Percentiles rank a stretch among this genome's conserved stretches.
phyloP scores from a whole-genome alignment of 345 rosid species.

The Rhodamnia rubescens region DNA sequence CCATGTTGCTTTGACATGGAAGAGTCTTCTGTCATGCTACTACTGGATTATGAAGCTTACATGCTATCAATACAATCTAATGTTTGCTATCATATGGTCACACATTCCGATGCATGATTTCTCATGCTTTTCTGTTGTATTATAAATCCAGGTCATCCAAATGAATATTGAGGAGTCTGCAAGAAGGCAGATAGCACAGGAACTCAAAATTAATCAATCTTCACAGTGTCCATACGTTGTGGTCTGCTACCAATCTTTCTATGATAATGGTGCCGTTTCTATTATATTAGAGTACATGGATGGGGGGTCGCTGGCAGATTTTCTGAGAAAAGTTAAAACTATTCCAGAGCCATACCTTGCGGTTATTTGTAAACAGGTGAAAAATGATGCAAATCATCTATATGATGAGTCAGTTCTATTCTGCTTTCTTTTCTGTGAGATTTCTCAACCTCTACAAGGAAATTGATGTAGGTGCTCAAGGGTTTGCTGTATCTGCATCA shows the following conservation, averaged over 20 bases:
- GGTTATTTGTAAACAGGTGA: slow-evolving; percentile 79
- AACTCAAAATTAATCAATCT: slow-evolving; percentile 71
- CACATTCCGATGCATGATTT: neutral
- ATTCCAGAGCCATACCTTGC: slow-evolving; percentile 68
- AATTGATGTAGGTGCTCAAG: slow-evolving; percentile 46
- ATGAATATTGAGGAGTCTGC: slow-evolving; percentile 60
- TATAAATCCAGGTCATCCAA: slow-evolving; percentile 48
- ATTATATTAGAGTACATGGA: slow-evolving; percentile 90
- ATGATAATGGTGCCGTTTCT: slow-evolving; percentile 70
- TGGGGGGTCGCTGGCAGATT: slow-evolving; percentile 82
- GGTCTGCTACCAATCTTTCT: slow-evolving; percentile 73
- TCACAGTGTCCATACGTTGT: slow-evolving; percentile 73
- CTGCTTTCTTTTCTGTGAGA: neutral
- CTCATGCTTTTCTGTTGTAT: neutral
- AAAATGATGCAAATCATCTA: neutral
- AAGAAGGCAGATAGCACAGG: slow-evolving; percentile 63
- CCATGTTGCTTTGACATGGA: neutral
- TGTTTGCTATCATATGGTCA: neutral
- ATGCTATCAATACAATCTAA: neutral
- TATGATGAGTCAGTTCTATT: neutral
- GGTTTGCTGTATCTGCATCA: slow-evolving; percentile 81
- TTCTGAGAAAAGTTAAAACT: slow-evolving; percentile 52
- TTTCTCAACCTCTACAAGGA: neutral
- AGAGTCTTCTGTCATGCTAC: neutral
- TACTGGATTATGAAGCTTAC: neutral